Base-by-base conservation (phyloP, 148 eudicot genomes). In the Oxyria digyna region DNA sequence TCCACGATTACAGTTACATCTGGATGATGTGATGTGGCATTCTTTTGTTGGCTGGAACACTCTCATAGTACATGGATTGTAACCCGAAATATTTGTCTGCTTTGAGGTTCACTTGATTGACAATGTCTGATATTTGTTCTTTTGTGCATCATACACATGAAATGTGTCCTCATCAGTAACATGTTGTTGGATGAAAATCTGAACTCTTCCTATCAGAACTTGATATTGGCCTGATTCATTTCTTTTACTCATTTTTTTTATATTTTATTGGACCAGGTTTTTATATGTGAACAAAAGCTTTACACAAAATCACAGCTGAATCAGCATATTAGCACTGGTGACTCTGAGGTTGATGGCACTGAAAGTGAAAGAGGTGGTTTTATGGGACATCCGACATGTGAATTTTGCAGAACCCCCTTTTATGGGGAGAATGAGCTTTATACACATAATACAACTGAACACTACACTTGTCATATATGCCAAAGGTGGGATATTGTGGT, bases 291-390 rank as follows among this genome's bases (percentile, higher is more conserved):
- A 78, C 99, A 94, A 83, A 94, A 91, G 82, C 81, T 94, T 18
- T 94, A 86, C 69, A 83, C 89, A 32, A 83, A 85, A 83, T 77
- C 93, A 20, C 99, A 94, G 77, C 76, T 94, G 72, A 88, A 74
- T 74, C 97, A 83, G 77, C 97, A 94, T 73, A 94, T 78, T 75
- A 81, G 82, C 66, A 75, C 96, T 9, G 99, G 99, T 67, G 93
- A 94, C 74, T 90, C 99, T 1, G 89, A 81, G 79, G 97, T 90
- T 52, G 99, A 94, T 84, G 99, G 99, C 32, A 86, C 87, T 59
- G 99, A 90, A 81, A 87, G 89, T 79, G 98, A 94, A 75, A 82
- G 98, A 80, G 98, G 97, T 76, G 99, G 99, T 50, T 94, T 94
- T 69, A 72, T 78, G 71, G 99, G 99, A 35, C 99, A 94, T 83